Evolutionary conservation across 345 rosid genomes (phyloP).

Genomic region (Leavenworthia alabamica): DNA sequence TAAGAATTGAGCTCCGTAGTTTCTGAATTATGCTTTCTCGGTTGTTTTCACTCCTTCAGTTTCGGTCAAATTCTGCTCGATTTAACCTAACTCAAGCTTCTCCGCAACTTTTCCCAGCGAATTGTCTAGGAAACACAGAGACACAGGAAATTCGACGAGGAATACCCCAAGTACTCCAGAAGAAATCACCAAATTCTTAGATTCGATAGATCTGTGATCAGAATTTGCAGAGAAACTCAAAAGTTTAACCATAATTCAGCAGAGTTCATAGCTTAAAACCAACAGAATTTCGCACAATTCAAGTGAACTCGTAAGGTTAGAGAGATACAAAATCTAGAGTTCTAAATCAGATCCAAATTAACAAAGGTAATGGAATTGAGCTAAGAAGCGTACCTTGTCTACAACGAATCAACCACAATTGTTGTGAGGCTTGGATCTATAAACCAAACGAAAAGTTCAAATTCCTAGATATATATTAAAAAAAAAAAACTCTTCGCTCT

Average conservation of each 20-base stretch:
- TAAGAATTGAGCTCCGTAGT: not conserved
- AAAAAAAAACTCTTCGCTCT: constrained; percentile 14
- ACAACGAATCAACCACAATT: not conserved
- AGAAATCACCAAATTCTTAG: not conserved
- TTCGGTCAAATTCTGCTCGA: not conserved
- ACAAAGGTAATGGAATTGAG: not conserved
- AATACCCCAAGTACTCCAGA: not conserved
- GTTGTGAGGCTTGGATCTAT: constrained; percentile 7
- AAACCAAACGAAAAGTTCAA: constrained; percentile 4
- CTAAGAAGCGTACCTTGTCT: constrained; percentile 12
- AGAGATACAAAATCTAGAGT: constrained; percentile 4
- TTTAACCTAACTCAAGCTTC: not conserved
- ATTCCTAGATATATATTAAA: constrained; percentile 1
- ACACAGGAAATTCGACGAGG: too few relatives aligned
- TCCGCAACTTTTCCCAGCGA: too few relatives aligned
- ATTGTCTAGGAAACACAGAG: too few relatives aligned
- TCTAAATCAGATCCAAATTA: constrained; percentile 6
- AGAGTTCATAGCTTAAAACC: not conserved
- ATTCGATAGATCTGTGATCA: constrained; percentile 27
- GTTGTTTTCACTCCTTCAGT: constrained; percentile 13
- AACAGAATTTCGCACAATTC: constrained; percentile 31
- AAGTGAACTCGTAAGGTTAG: constrained; percentile 16
- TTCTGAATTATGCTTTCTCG: constrained; percentile 25
- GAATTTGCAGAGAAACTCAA: not conserved
- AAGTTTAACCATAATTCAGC: constrained; percentile 18